Base-by-base conservation (phyloP, 108 stramenopile genomes). In the Nitzschia palea region DNA sequence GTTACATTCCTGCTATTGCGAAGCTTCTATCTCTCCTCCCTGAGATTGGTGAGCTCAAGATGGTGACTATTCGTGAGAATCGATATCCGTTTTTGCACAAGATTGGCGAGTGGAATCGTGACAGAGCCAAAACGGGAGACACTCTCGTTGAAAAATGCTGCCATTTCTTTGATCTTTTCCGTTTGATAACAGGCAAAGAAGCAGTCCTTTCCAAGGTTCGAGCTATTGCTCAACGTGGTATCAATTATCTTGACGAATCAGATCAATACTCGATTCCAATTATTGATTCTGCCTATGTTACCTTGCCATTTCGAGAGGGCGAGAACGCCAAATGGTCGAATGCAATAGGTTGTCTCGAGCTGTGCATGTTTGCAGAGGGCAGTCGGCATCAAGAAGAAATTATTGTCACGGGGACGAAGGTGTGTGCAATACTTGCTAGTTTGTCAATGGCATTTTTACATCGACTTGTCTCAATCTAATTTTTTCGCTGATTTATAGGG, bases 361-460 rank as follows among this genome's bases (percentile, higher is more conserved):
- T 93, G 0, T 89, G 88, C 65, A 93, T 93, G 91, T 93, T 82
- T 69, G 82, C 86, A 0, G 91, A 93, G 59, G 91, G 91, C 0
- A 83, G 81, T 45, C 85, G 91, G 47, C 91, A 93, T 40, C 91
- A 89, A 52, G 91, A 93, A 78, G 91, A 93, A 56, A 88, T 93
- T 27, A 86, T 93, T 73, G 91, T 93, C 0, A 93, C 91, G 9
- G 91, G 91, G 35, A 86, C 82, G 57, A 86, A 84, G 73, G 81
- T 78, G 62, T 25, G 77, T 14, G 10, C n/a, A 8, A 63, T 22
- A 9, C 17, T 40, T 14, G n/a, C n/a, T 31, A 17, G n/a, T 35
- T 32, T 35, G 8, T 28, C 8, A 32, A 44, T 44, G 26, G 61
- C 43, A 6, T 20, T 43, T 8, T 8, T 14, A 8, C 8, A 40